A percentile compares a stretch with the other conserved stretches of the same genome.
These are phyloP conservation scores for Eimeria falciformis DNA, from an alignment of 169 alveolate genomes.

Conservation along the genomic window DNA sequence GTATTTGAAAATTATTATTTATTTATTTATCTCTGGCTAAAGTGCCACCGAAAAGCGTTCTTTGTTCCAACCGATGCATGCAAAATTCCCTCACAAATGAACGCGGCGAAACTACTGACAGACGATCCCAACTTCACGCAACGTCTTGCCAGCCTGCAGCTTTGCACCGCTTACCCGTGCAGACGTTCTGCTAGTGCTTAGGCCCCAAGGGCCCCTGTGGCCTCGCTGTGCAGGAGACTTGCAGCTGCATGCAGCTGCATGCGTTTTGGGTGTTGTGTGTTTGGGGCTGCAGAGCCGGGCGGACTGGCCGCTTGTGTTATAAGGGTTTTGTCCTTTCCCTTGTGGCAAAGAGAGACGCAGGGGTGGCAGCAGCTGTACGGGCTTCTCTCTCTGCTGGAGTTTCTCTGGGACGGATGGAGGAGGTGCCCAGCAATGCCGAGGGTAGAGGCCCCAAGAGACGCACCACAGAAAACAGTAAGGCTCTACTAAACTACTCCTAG, in stretches of 20 bases:
- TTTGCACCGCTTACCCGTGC: no score
- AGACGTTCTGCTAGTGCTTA: no score
- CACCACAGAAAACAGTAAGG: neutral
- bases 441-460: neutral
- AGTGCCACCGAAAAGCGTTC: no score
- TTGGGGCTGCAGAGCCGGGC: slow-evolving; percentile 92
- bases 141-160: no score
- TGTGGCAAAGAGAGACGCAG: slow-evolving; percentile 51
- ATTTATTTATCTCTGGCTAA: no score
- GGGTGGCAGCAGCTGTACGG: slow-evolving; percentile 59
- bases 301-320: slow-evolving; percentile 94
- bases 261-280: neutral
- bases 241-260: neutral
- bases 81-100: no score
- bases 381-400: slow-evolving; percentile 59
- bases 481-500: neutral
- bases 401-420: slow-evolving; percentile 22
- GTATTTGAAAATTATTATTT: no score
- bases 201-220: no score
- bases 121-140: no score
- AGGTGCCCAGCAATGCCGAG: no score
- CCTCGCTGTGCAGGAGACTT: neutral
- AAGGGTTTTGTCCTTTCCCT: slow-evolving; percentile 85
- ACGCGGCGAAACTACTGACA: no score
- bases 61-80: no score